Conservation (phyloP, 495 filamentous ascomycete genomes). For the Aspergillus funiculosus region DNA sequence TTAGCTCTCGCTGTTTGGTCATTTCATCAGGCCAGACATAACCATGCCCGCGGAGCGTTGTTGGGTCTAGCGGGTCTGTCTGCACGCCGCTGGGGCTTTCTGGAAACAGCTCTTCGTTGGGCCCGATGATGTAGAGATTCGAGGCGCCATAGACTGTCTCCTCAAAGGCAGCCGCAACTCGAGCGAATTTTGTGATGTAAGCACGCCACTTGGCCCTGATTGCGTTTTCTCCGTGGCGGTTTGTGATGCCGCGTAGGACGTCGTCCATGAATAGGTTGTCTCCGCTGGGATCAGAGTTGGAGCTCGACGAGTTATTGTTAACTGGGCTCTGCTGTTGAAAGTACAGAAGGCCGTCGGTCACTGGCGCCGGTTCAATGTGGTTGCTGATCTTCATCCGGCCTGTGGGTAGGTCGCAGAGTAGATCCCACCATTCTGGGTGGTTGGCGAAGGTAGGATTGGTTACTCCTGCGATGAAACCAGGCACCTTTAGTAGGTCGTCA, state of each 20-base stretch:
- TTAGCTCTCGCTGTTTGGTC: slow-evolving; percentile 75
- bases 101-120: slow-evolving; percentile 43
- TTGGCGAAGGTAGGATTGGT: slow-evolving; percentile 95
- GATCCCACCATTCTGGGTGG: slow-evolving; percentile 97
- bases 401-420: slow-evolving; percentile 87
- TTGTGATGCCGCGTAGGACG: slow-evolving; percentile 72
- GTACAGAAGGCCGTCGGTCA: slow-evolving; percentile 75
- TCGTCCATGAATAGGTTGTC: slow-evolving; percentile 86
- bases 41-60: slow-evolving; percentile 71
- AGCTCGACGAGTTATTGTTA: slow-evolving; percentile 43
- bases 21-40: slow-evolving; percentile 89
- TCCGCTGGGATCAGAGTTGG: slow-evolving; percentile 67
- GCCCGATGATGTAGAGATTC: slow-evolving; percentile 78
- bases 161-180: slow-evolving; percentile 89
- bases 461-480: slow-evolving; percentile 95
- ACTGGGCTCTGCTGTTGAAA: slow-evolving; percentile 75
- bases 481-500: slow-evolving; percentile 90
- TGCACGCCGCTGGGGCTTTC: slow-evolving; percentile 44
- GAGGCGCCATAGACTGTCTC: slow-evolving; percentile 89
- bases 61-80: slow-evolving; percentile 47
- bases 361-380: slow-evolving; percentile 65
- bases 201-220: slow-evolving; percentile 86
- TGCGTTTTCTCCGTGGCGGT: slow-evolving; percentile 82
- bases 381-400: slow-evolving; percentile 91
- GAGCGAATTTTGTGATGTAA: slow-evolving; percentile 85